Evolutionary conservation across 2,329 filamentous ascomycete species (phyloP), one percentile per base, ranked within the genome.

Genomic region (Penicillium sp.): DNA sequence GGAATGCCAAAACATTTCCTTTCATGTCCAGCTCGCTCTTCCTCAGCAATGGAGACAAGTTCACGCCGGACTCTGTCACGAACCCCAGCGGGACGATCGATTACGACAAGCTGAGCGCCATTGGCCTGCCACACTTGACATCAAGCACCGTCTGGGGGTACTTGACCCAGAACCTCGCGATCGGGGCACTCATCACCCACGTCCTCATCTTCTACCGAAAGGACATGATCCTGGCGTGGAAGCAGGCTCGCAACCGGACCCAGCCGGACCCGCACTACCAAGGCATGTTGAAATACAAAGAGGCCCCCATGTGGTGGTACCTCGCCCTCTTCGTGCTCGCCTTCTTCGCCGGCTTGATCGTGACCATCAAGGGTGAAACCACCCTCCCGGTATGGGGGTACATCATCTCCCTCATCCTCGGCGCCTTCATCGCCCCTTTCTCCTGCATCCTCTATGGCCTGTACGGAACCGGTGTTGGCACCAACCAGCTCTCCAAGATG

Each of bases 341-440:
- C 58, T 84, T 84, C 54, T 61, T 84, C 2, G 76, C 82, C 0
- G 82, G 82, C 0, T 72, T 84, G 5, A 67, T 83, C 3, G 81
- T 84, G 0, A 79, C 82, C 7, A 69, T 77, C 49, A 82, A 79
- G 58, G 79, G 82, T 53, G 73, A 84, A 47, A 78, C 82, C 3
- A 83, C 82, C 0, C 73, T 84, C 30, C 79, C 82, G 0, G 73
- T 64, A 3, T 84, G 82, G 82, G 82, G 76, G 0, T 84, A 83
- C 60, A 70, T 84, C 8, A 73, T 84, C 1, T 69, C 82, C 0
- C 72, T 84, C 0, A 29, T 82, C 0, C 26, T 84, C 1, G 70
- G 70, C 0, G 11, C 73, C 0, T 68, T 84, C 59, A 82, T 87
- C 23, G 82, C 84, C 0, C 85, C 84, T 0, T 78, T 87, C 19